Evolutionary conservation across 768 basidiomycete species (phyloP), one percentile per base, ranked within the genome.

Genomic region (Infundibulicybe gibba): DNA sequence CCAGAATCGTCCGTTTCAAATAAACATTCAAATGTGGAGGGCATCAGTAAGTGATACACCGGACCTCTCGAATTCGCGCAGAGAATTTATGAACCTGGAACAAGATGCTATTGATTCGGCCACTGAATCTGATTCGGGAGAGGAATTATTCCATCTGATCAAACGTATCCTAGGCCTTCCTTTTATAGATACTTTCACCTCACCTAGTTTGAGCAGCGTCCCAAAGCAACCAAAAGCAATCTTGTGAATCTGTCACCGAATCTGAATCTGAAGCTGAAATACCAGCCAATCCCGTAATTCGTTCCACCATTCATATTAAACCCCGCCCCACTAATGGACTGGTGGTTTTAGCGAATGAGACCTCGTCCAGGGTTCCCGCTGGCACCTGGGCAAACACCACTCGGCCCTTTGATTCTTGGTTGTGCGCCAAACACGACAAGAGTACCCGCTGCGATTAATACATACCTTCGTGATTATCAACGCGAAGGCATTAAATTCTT

Each of bases 401-500:
- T 68, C 0, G 74, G 72, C 6, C 70, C 85, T 0, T 52, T 85
- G 15, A 56, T 79, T 21, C 69, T 91, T 10, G 79, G 83, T 47
- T 57, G 58, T 32, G 64, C 64, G 20, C 57, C 69, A 38, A 62
- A 66, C 30, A 69, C 81, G 8, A 25, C 25, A 16, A 70, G 70
- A 51, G 76, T 90, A 16, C 86, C 88, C 2, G 75, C 70, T 6
- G 63, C 83, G 3, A 85, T 97, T 56, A 95, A 94, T 62, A 82
- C 83, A 0, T 90, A 85, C 61, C 71, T 97, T n/a, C 83, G 94
- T 45, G 81, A 83, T 31, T 98, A 98, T 57, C 95, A 98, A 58
- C 76, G 91, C 31, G 85, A 93, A 10, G 95, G 95, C 6, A 80
- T 88, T 11, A 63, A 71, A 35, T 97, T 97, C 65, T 77, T 97